Evolutionary conservation across 495 filamentous ascomycete genomes (phyloP).

Genomic region (Aspergillus ellipticus): DNA sequence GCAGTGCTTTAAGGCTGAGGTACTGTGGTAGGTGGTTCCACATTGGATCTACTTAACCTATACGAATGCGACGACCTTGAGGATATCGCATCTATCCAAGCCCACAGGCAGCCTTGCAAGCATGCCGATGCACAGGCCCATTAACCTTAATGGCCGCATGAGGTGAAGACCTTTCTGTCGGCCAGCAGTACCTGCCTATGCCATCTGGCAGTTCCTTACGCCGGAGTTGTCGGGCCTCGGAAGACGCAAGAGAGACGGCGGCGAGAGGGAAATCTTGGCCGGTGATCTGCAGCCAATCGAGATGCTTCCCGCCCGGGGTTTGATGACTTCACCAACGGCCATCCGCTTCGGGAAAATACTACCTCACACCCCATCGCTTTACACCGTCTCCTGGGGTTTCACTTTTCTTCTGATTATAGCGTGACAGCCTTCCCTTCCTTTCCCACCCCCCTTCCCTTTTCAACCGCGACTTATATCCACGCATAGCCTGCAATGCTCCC

Average conservation of each 20-base stretch:
- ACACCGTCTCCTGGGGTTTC: background rate
- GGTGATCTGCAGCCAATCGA: constrained; percentile 5
- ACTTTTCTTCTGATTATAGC: background rate
- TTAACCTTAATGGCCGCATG: background rate
- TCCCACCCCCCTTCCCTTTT: background rate
- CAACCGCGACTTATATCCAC: background rate
- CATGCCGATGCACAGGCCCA: background rate
- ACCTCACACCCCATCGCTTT: background rate
- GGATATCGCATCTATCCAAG: background rate
- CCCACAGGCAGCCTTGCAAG: background rate
- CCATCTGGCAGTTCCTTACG: background rate
- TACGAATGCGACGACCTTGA: background rate
- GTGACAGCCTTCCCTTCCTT: no score
- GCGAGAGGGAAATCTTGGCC: background rate
- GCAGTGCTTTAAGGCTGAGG: background rate
- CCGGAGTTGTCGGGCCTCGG: background rate
- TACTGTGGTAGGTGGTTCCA: background rate
- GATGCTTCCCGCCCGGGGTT: background rate
- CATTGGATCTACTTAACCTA: background rate
- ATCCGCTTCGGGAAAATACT: constrained; percentile 5
- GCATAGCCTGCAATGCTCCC: background rate
- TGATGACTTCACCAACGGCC: constrained; percentile 19
- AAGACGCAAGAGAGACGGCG: background rate
- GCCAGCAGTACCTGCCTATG: background rate
- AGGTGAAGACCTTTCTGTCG: no score